Evolutionary conservation across 2,329 filamentous ascomycete genomes (phyloP).

Genomic region (Talaromyces pinophilus): DNA sequence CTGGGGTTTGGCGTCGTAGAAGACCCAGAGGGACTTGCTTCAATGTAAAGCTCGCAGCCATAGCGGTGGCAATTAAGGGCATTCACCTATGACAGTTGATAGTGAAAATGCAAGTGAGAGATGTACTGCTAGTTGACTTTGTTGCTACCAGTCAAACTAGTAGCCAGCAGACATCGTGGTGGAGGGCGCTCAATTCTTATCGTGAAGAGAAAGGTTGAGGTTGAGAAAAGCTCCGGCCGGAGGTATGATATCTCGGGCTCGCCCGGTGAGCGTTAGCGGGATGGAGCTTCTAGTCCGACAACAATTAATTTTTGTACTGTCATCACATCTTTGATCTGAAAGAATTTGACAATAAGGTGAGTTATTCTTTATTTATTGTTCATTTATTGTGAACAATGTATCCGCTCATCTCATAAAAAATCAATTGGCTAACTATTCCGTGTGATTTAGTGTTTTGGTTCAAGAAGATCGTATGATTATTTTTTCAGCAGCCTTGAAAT

Average conservation of each 20-base stretch:
- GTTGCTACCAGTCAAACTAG: background rate
- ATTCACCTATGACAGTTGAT: background rate
- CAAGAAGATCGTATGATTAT: background rate
- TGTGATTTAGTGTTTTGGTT: too few species aligned
- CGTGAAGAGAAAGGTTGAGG: conserved; percentile 14
- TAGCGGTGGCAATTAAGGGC: conserved; percentile 24
- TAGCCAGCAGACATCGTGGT: conserved; percentile 8
- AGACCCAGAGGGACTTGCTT: conserved; percentile 39
- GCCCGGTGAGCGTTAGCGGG: conserved; percentile 37
- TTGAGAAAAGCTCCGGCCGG: conserved; percentile 26
- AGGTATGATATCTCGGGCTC: conserved; percentile 19
- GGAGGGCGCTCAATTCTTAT: background rate
- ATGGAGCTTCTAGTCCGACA: conserved; percentile 33
- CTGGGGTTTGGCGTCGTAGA: conserved; percentile 37
- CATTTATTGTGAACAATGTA: background rate
- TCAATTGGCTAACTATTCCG: background rate
- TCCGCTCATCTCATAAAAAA: background rate
- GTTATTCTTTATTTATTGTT: background rate
- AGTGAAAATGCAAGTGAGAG: background rate
- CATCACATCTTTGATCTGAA: background rate
- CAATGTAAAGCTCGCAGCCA: conserved; percentile 38
- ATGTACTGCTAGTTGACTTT: background rate
- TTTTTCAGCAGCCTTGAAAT: background rate
- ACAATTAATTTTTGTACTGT: background rate
- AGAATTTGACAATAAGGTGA: background rate